A percentile compares a stretch with the other conserved stretches of the same genome.
phyloP scores from a whole-genome alignment of 2,329 filamentous ascomycete genomes.

The Achaetomium macrosporum region DNA sequence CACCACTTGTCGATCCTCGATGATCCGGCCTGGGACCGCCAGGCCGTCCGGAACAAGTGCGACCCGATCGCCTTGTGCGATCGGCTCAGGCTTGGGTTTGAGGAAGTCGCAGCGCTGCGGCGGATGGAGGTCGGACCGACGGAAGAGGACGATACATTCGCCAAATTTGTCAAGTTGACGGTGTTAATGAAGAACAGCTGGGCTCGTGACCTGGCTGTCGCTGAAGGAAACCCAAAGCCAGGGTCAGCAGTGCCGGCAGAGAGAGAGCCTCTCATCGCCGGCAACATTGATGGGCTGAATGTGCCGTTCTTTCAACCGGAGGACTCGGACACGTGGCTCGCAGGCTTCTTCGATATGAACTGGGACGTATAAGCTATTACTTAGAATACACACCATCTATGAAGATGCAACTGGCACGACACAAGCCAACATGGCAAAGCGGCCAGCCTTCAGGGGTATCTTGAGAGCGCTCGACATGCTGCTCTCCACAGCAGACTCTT shows the following conservation, averaged over 20 bases:
- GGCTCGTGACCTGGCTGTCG: slow-evolving; percentile 14
- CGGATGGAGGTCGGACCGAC: slow-evolving; percentile 10
- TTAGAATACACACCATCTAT: not conserved
- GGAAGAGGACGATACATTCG: slow-evolving; percentile 21
- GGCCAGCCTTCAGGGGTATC: not conserved
- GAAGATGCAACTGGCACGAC: not conserved
- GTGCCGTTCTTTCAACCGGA: slow-evolving; percentile 16
- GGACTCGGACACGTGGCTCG: slow-evolving; percentile 20
- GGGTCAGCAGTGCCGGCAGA: not conserved
- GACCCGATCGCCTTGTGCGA: slow-evolving; percentile 32
- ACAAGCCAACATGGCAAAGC: not conserved
- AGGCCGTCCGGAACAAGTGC: slow-evolving; percentile 28
- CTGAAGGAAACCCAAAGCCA: not conserved
- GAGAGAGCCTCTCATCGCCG: slow-evolving; percentile 11
- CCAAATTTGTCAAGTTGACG: slow-evolving; percentile 18
- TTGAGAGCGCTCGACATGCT: not conserved
- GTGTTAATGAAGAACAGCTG: slow-evolving; percentile 16
- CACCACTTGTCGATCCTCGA: slow-evolving; percentile 31
- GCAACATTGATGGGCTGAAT: slow-evolving; percentile 6
- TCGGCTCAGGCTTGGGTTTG: slow-evolving; percentile 26
- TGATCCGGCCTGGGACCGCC: slow-evolving; percentile 36
- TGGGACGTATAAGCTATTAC: slow-evolving; percentile 14
- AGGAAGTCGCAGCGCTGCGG: slow-evolving; percentile 17
- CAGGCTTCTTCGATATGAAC: slow-evolving; percentile 22
- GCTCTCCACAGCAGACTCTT: too few species aligned